Evolutionary conservation across 257 asterid species (phyloP).

Genomic region (Solanum stenotomum): DNA sequence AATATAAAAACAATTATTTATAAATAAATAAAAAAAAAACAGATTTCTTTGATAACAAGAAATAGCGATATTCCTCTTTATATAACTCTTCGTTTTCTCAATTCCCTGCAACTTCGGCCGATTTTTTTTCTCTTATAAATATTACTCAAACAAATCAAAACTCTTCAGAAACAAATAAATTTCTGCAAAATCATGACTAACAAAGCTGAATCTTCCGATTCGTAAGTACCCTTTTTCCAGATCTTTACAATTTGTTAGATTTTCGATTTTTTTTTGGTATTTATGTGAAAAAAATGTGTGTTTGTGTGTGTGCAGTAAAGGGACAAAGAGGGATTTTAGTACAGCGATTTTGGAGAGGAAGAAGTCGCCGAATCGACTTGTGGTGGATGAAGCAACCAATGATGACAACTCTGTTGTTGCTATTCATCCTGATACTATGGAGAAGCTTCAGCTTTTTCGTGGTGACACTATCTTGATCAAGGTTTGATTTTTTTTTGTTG

Average conservation of each 20-base stretch:
- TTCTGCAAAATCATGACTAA: conserved; percentile 27
- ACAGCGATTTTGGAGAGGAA: conserved; percentile 24
- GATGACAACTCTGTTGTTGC: conserved; percentile 28
- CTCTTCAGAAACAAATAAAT: neutral
- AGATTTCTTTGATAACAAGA: conserved; percentile 10
- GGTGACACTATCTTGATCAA: conserved; percentile 24
- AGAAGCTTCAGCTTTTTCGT: conserved; percentile 25
- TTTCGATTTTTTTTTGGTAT: neutral
- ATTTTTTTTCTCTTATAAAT: neutral
- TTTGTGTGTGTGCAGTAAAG: conserved; percentile 8
- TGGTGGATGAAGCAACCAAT: conserved; percentile 19
- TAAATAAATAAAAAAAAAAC: neutral
- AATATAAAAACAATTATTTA: no score
- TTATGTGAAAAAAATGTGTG: neutral
- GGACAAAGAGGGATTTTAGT: conserved; percentile 22
- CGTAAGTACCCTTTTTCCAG: conserved; percentile 37
- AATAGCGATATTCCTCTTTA: neutral
- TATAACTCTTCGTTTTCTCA: neutral
- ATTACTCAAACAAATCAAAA: neutral
- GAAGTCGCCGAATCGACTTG: conserved; percentile 18
- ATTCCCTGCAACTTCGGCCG: neutral
- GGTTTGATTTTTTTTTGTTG: neutral
- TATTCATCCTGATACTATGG: conserved; percentile 27
- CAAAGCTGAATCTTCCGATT: conserved; percentile 57
- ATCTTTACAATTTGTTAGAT: conserved; percentile 15